These are phyloP conservation scores for Choiromyces venosus DNA, from an alignment of 495 filamentous ascomycete species.

Conservation along the genomic window DNA sequence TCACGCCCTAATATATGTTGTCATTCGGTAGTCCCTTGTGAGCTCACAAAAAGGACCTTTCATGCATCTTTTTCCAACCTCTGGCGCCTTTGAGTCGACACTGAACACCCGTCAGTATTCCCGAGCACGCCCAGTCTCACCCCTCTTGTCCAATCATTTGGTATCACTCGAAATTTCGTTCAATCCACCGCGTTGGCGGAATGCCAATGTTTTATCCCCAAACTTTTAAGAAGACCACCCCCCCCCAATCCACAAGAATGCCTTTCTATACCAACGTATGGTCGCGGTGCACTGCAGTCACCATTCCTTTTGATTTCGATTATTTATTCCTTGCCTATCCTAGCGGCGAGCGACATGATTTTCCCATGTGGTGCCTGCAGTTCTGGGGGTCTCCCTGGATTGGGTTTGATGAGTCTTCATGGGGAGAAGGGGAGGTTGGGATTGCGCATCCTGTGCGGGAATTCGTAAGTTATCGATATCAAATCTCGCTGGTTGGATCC, in stretches of 20 bases:
- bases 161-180: background rate
- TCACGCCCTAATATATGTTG: background rate
- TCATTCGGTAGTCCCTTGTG: background rate
- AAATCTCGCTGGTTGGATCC: background rate
- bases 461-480: background rate
- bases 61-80: background rate
- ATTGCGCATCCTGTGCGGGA: background rate
- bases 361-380: background rate
- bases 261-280: background rate
- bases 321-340: background rate
- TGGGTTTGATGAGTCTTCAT: background rate
- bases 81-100: background rate
- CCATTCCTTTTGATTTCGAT: background rate
- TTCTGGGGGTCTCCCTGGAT: background rate
- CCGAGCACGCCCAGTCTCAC: background rate
- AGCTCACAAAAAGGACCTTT: background rate
- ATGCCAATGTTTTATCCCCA: background rate
- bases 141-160: background rate
- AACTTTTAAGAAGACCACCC: background rate
- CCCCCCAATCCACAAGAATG: background rate
- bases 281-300: background rate
- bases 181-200: background rate
- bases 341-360: background rate
- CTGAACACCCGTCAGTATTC: background rate
- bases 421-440: background rate